These are phyloP conservation scores for Lichenothelia convexa DNA, from an alignment of 495 filamentous ascomycete genomes.

Conservation along the genomic window DNA sequence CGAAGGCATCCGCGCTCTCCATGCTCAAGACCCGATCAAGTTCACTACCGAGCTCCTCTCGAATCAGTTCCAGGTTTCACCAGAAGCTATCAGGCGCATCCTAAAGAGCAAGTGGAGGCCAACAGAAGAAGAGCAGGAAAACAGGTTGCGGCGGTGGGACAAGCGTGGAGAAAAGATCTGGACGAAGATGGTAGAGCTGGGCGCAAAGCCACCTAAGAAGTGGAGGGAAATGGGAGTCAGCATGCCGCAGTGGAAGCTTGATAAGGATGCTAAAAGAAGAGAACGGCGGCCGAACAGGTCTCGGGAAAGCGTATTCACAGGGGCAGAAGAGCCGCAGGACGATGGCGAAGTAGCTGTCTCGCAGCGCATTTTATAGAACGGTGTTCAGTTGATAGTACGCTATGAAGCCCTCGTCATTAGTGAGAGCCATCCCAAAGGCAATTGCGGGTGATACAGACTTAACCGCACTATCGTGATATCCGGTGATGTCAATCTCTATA, in stretches of 20 bases:
- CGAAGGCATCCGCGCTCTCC: conserved; percentile 65
- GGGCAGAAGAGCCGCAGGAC: background rate
- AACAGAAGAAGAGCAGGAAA: conserved; percentile 36
- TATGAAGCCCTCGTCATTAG: too few species aligned
- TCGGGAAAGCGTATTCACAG: too few species aligned
- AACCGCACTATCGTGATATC: too few species aligned
- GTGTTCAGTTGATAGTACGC: too few species aligned
- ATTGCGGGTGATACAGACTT: too few species aligned
- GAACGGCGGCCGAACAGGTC: too few species aligned
- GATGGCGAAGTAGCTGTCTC: background rate
- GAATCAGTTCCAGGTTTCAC: conserved; percentile 61
- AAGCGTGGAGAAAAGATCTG: conserved; percentile 62
- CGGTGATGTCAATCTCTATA: too few species aligned
- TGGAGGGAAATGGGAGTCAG: conserved; percentile 50
- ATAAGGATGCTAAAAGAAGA: background rate
- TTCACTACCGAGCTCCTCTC: conserved; percentile 63
- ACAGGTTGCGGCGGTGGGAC: conserved; percentile 55
- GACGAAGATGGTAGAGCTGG: conserved; percentile 49
- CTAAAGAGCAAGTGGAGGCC: conserved; percentile 72
- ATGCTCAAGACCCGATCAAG: conserved; percentile 49
- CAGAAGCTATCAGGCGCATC: conserved; percentile 74
- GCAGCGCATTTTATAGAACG: background rate
- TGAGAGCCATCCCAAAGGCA: too few species aligned
- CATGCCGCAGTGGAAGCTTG: conserved; percentile 13
- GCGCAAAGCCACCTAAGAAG: conserved; percentile 44